Base-by-base conservation (phyloP, 2,329 filamentous ascomycete genomes). In the Trichoderma lentiforme region DNA sequence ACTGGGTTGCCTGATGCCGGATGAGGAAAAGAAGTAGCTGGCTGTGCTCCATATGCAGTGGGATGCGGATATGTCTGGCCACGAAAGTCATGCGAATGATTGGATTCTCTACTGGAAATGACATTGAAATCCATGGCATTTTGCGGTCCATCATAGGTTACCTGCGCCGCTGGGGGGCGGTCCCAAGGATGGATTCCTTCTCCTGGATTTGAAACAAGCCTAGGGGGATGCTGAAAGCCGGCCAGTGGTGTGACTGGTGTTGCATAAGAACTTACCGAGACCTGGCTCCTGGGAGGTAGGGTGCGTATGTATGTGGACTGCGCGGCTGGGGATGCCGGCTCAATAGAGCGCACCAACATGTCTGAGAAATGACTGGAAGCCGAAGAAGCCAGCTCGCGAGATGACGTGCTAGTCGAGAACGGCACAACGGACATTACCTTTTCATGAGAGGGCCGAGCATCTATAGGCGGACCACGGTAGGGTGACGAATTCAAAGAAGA, bases 261-360 rank as follows among this genome's bases (percentile, higher is more conserved):
- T 24, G 73, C 73, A 26, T 75, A 73, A 28, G 74, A 73, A 67
- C 77, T 75, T 69, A 72, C 73, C 18, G 75, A 74, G 12, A 71
- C 73, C 32, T 78, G 76, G 12, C 73, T 72, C 67, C 78, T 77
- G 21, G 78, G 77, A 12, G 80, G 80, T 34, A 80, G 71, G 34
- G 77, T 67, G 71, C 80, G 80, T 56, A 82, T 75, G 75, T 81
- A 82, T 1, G 79, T 79, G 4, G 81, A 80, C 70, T 76, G 77
- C 76, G 79, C 78, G 24, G 24, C 75, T 6, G 83, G 83, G 39
- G 84, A 85, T 7, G 66, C 75, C 24, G 82, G 81, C 73, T 87
- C 86, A 74, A 86, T 83, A 7, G 85, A 87, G 9, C 76, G 83
- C 15, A 87, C 80, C 72, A 85, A 77, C 75, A 83, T 80, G 51